Conservation (phyloP, 2,329 filamentous ascomycete genomes). For the Clonostachys chloroleuca region DNA sequence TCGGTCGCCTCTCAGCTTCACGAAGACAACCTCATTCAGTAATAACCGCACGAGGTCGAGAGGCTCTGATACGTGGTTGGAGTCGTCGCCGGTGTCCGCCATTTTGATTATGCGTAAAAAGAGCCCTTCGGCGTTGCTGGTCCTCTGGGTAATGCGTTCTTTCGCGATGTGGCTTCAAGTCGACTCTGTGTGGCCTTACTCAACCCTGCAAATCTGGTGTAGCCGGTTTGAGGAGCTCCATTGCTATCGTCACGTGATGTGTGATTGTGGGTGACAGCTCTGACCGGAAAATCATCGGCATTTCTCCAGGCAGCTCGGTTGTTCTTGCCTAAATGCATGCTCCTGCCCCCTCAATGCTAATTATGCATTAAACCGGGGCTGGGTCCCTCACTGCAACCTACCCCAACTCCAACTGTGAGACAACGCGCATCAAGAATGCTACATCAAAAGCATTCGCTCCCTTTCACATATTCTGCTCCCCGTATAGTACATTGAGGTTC, state of each 20-base stretch:
- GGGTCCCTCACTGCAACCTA: too few species aligned
- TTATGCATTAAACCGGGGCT: too few species aligned
- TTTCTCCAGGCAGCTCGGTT: not conserved
- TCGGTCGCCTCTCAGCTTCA: slow-evolving; percentile 92
- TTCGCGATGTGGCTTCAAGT: not conserved
- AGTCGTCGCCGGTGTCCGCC: slow-evolving; percentile 78
- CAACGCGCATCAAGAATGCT: too few species aligned
- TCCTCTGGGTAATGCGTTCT: not conserved
- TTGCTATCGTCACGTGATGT: too few species aligned
- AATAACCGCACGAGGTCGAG: slow-evolving; percentile 93
- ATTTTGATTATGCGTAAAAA: slow-evolving; percentile 41
- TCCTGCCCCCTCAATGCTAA: too few species aligned
- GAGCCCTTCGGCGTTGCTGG: not conserved
- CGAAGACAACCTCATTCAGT: slow-evolving; percentile 93
- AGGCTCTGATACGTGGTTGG: slow-evolving; percentile 76
- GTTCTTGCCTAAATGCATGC: too few species aligned
- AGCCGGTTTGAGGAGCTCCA: not conserved
- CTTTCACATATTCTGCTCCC: too few species aligned
- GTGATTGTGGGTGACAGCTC: too few species aligned
- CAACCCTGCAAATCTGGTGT: not conserved
- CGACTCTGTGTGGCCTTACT: not conserved
- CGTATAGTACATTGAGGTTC: too few species aligned
- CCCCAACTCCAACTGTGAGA: too few species aligned
- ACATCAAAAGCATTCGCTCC: too few species aligned
- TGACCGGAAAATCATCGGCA: too few species aligned